Percentiles rank a stretch among this genome's conserved stretches.
Evolutionary conservation across 1,139 yeast genomes (phyloP).

Genomic region (Ogataea hybrid): DNA sequence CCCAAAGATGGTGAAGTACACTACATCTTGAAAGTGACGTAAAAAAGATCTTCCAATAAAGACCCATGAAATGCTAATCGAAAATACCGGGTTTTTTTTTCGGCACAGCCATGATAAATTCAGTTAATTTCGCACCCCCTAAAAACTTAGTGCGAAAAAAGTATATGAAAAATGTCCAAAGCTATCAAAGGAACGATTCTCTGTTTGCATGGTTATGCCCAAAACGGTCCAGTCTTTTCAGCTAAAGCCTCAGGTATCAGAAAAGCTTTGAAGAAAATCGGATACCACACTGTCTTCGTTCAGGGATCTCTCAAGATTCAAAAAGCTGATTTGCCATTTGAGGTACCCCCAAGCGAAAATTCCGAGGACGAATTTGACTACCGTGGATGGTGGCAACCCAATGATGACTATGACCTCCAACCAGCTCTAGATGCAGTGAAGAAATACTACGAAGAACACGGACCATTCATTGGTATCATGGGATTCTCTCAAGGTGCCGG

Average conservation of each 20-base stretch:
- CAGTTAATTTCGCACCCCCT: conserved; percentile 6
- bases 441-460: conserved; percentile 57
- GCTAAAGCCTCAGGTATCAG: conserved; percentile 79
- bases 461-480: conserved; percentile 85
- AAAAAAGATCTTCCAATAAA: conserved; percentile 2
- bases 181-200: conserved; percentile 31
- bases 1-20: no score
- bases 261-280: conserved; percentile 62
- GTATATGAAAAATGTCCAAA: conserved; percentile 15
- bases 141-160: neutral
- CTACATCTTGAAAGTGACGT: neutral
- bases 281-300: conserved; percentile 69
- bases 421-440: conserved; percentile 52
- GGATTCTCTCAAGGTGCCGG: conserved; percentile 98
- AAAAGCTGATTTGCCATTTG: conserved; percentile 68
- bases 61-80: neutral
- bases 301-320: conserved; percentile 71
- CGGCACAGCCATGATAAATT: conserved; percentile 1
- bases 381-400: conserved; percentile 53
- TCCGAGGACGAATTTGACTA: conserved; percentile 44
- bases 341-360: conserved; percentile 36
- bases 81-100: neutral
- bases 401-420: conserved; percentile 38
- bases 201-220: conserved; percentile 41
- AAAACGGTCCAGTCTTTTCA: conserved; percentile 72